Conservation (phyloP, 2,329 filamentous ascomycete genomes). For the Thielaviopsis euricoi region DNA sequence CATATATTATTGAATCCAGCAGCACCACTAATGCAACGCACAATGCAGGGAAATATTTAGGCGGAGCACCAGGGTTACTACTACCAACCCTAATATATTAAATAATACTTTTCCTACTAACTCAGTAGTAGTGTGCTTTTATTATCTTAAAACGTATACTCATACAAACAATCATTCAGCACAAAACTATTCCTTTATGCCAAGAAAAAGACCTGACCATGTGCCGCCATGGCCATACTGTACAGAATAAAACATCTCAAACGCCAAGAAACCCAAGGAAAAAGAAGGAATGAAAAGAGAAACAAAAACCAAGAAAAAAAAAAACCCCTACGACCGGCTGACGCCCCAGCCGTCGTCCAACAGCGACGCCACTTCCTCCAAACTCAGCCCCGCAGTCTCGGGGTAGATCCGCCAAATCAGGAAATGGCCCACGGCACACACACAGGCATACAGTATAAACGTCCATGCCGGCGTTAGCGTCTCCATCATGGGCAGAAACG, state of each 20-base stretch:
- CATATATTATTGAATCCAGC: no score
- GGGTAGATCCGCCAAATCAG: constrained; percentile 64
- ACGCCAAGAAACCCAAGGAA: neutral
- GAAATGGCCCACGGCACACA: constrained; percentile 54
- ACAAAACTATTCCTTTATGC: no score
- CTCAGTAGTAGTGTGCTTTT: no score
- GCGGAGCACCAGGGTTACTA: no score
- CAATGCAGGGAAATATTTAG: no score
- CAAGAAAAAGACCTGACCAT: neutral
- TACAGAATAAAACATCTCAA: neutral
- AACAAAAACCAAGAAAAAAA: neutral
- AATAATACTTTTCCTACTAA: no score
- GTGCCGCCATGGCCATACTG: neutral
- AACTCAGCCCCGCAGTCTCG: constrained; percentile 63
- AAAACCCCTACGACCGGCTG: neutral
- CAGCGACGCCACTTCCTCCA: constrained; percentile 64
- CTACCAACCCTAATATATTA: no score
- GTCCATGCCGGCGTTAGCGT: constrained; percentile 55
- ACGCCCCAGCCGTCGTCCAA: constrained; percentile 62
- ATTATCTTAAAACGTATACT: no score
- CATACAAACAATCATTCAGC: no score
- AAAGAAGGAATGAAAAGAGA: neutral
- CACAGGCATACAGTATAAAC: constrained; percentile 59
- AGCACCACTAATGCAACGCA: no score
- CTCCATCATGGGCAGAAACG: constrained; percentile 80